Base-by-base conservation (phyloP, 164 flowering plant genomes). In the Vitis labrusca region DNA sequence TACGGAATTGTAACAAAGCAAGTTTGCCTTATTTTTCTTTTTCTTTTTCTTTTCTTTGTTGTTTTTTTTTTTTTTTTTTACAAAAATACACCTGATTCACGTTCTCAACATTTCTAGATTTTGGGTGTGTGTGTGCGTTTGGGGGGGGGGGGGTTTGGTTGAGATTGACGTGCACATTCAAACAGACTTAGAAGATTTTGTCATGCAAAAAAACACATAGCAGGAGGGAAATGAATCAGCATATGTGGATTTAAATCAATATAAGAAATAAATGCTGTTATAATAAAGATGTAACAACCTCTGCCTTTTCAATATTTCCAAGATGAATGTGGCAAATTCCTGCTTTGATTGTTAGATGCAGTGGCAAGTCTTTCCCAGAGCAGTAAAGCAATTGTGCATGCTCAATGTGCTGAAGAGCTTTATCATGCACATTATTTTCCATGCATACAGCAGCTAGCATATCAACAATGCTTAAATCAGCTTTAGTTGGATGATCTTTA, bases 321-420 rank as follows among this genome's bases (percentile, higher is more conserved):
- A 92, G 89, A 67, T 85, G 78, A 71, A 82, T 77, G 53, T 88
- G 79, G 64, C 97, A 94, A 67, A 92, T 80, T 76, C 97, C 98
- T 64, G 83, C 89, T 80, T 86, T 92, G 16, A 82, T 63, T 59
- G 67, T 79, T 53, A 94, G 79, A 63, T 75, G 17, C 50, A 85
- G 44, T 53, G 92, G 92, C 58, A 84, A 75, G 55, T 86, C 87
- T 71, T 86, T 74, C 23, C 74, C 82, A 66, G 78, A 44, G 65
- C 69, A 74, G 71, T 69, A 70, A 57, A 73, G 69, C 37, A 64
- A 61, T 29, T 75, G 80, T 71, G 85, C 88, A 68, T 74, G 82
- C 74, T 88, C 85, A 77, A 94, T 85, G 73, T 80, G 88, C 61
- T 78, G 77, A 77, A 89, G 85, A 64, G 97, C 95, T 80, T 78